Base-by-base conservation (phyloP, 768 basidiomycete species). In the Crepidotus variabilis region DNA sequence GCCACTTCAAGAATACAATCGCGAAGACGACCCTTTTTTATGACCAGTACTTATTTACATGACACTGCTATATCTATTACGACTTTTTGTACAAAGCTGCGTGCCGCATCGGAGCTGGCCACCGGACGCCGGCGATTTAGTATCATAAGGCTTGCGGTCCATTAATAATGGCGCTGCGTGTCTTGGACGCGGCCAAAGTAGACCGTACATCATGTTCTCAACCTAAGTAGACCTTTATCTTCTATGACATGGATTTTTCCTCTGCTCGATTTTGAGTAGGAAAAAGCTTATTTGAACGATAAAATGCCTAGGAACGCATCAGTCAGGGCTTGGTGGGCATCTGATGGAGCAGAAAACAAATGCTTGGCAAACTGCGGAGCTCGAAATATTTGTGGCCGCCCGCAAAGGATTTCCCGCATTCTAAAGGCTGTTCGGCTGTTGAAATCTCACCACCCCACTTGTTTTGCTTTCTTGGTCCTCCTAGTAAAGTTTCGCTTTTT, bases 21-120 rank as follows among this genome's bases (percentile, higher is more conserved):
- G 11, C 18, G 5, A 43, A 43, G 18, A 43, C 51, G 54, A 60
- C 55, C 55, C n/a, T n/a, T 62, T 60, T 61, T 59, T 57, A 59
- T 51, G 57, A 60, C 24, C 52, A 45, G 49, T 54, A 55, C 35
- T 47, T 49, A 55, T 46, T 47, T 49, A 46, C 32, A 54, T 39
- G 36, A 55, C 52, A 49, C 55, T 48, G 51, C 52, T 36, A 46
- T 33, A 50, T 50, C 23, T 24, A 24, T 50, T 50, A 16, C n/a
- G 18, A 23, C 32, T 33, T 18, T 20, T 16, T 22, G n/a, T 50
- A 50, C 7, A 33, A 50, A 50, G 20, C 23, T 28, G 8, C 28
- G 28, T 47, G 23, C 46, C 46, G 28, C 28, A 28, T 8, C 28
- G 28, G 28, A 28, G 28, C 28, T 28, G 28, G 28, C 18, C 4